These are phyloP conservation scores for Flaveria robusta DNA, from an alignment of 129 eudicot genomes.

Conservation along the genomic window DNA sequence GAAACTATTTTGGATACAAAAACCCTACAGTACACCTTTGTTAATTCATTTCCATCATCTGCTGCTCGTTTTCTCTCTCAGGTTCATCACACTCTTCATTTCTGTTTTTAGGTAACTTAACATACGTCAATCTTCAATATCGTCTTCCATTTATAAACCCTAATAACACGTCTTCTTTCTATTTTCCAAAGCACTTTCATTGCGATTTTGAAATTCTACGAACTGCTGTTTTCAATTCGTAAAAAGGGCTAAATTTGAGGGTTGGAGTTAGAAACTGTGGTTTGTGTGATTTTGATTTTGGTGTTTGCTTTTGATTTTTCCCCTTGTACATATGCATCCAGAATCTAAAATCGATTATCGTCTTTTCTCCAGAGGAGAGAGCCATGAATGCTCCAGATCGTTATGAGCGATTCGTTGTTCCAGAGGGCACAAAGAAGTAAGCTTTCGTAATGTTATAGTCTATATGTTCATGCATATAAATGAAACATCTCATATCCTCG, in stretches of 20 bases:
- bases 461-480: not conserved
- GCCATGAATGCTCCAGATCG: conserved; percentile 88
- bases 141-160: conserved; percentile 6
- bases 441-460: conserved; percentile 2
- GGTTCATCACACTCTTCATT: conserved; percentile 5
- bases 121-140: not conserved
- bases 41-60: not conserved
- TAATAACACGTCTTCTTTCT: not conserved
- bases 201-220: not conserved
- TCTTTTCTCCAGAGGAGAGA: conserved; percentile 16
- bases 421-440: conserved; percentile 83
- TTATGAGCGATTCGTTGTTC: conserved; percentile 87
- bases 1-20: too few species aligned
- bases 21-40: not conserved
- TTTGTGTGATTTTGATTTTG: not conserved
- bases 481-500: not conserved
- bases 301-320: not conserved
- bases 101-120: conserved; percentile 9
- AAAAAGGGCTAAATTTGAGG: not conserved
- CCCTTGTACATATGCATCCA: not conserved
- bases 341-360: not conserved
- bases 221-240: not conserved
- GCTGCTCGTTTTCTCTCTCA: not conserved
- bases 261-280: not conserved
- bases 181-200: not conserved